phyloP scores from a whole-genome alignment of 441 rosid species.

The Erysimum pusillum region DNA sequence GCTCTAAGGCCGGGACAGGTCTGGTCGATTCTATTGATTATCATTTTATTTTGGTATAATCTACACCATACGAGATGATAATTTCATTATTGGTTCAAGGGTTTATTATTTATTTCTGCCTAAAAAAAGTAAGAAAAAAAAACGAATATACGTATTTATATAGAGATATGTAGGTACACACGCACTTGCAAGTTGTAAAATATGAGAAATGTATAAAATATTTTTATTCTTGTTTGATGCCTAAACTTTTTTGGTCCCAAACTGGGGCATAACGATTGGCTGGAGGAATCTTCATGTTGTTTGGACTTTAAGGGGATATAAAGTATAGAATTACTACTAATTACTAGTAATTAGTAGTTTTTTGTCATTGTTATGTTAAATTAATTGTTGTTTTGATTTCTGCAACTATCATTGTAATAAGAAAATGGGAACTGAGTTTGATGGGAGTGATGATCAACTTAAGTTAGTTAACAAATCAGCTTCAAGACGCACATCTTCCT shows the following conservation, averaged over 20 bases:
- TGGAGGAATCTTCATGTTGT: slow-evolving; percentile 21
- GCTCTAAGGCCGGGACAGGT: slow-evolving; percentile 42
- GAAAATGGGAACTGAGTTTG: slow-evolving; percentile 2
- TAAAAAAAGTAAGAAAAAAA: background rate
- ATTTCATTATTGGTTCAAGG: slow-evolving; percentile 19
- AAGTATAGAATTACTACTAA: background rate
- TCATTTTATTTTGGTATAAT: slow-evolving; percentile 39
- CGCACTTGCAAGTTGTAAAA: slow-evolving; percentile 43
- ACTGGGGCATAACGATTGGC: slow-evolving; percentile 19
- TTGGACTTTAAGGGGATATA: background rate
- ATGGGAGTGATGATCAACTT: slow-evolving; percentile 6
- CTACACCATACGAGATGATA: slow-evolving; percentile 40
- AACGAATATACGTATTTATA: slow-evolving; percentile 10
- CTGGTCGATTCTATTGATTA: slow-evolving; percentile 28
- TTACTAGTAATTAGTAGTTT: background rate
- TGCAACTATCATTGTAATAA: background rate
- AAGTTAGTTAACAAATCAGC: slow-evolving; percentile 34
- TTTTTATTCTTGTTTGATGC: slow-evolving; percentile 42
- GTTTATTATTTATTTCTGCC: slow-evolving; percentile 17
- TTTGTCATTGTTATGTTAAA: background rate
- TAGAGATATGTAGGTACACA: background rate
- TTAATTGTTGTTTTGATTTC: background rate
- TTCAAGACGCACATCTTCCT: slow-evolving; percentile 27
- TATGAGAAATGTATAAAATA: slow-evolving; percentile 33
- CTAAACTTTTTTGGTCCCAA: slow-evolving; percentile 32